Base-by-base conservation (phyloP, 257 asterid species). In the Euphrasia confusa region DNA sequence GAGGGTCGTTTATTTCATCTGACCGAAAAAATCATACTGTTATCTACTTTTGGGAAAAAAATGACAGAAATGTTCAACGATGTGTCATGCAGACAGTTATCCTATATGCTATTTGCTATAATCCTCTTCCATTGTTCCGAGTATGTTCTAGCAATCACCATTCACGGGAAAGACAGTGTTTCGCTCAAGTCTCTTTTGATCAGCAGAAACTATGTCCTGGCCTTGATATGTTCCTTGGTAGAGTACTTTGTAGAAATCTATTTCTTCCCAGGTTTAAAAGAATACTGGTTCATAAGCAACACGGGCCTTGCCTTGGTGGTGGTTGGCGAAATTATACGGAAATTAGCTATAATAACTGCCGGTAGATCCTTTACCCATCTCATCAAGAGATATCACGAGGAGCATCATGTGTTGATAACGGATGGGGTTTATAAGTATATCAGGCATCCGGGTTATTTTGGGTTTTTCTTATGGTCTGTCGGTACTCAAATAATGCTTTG, bases 331-430 rank as follows among this genome's bases (percentile, higher is more conserved):
- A 37, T 77, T 28, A 83, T 92, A n/a, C 70, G 95, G 42, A 92
- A 89, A 71, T 28, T 75, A 65, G 99, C 99, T 35, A 89, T 92
- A 69, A 45, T 89, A 52, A 89, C 99, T 28, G 96, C 97, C 12
- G 96, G 99, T 17, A 80, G 75, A 58, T 80, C 97, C 60, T 89
- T 92, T 75, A 86, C 89, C 66, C 98, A 88, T 76, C 85, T 88
- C 35, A 88, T 91, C 30, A 88, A 74, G 81, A 63, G 71, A 65
- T 45, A 68, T 58, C 96, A 72, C 5, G 89, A 86, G 63, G 95
- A 92, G 37, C 74, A 77, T 69, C 99, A 89, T 66, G 71, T 60
- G 13, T 73, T 92, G 84, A 77, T 92, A n/a, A 92, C 86, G 2
- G 74, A 79, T 54, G 97, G 99, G 56, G 62, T 86, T 35, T 92